A percentile compares a stretch with the other conserved stretches of the same genome.
Evolutionary conservation across 306 rosid genomes (phyloP).

Genomic region (Sechiopsis laciniata): DNA sequence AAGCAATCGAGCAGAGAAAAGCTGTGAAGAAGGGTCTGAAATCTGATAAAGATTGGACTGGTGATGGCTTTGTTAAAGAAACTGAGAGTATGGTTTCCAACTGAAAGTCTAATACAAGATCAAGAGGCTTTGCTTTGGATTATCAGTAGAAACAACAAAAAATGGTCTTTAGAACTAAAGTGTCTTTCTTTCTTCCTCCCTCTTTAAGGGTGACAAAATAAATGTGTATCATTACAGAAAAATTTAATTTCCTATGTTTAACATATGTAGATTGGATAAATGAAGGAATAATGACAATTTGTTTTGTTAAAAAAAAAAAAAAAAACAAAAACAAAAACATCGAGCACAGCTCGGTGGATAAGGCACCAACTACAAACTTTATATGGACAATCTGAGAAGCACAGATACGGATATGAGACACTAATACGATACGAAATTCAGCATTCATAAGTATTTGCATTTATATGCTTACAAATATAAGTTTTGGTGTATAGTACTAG

Average conservation of each 20-base stretch:
- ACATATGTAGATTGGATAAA: background rate
- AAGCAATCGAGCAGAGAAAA: conserved; percentile 75
- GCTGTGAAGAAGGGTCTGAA: conserved; percentile 70
- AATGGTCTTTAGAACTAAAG: background rate
- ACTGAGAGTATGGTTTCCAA: conserved; percentile 97
- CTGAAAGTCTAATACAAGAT: conserved; percentile 23
- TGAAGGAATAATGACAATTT: background rate
- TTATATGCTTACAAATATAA: too few relatives aligned
- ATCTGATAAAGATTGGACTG: conserved; percentile 96
- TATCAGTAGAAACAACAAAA: too few relatives aligned
- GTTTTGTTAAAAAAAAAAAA: background rate
- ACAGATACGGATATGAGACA: too few relatives aligned
- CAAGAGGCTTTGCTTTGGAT: background rate
- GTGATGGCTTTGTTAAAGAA: conserved; percentile 91
- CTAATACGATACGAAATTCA: too few relatives aligned
- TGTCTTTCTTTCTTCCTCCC: background rate
- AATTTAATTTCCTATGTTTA: background rate
- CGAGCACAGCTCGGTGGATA: too few relatives aligned
- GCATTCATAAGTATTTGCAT: too few relatives aligned
- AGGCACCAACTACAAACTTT: too few relatives aligned
- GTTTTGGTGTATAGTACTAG: too few relatives aligned
- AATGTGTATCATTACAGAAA: conserved; percentile 8
- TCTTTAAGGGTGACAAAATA: background rate
- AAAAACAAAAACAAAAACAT: too few relatives aligned
- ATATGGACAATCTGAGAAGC: too few relatives aligned